Percentiles rank a stretch among this genome's conserved stretches.
These are phyloP conservation scores for Oemleria cerasiformis DNA, from an alignment of 306 rosid genomes.

Conservation along the genomic window DNA sequence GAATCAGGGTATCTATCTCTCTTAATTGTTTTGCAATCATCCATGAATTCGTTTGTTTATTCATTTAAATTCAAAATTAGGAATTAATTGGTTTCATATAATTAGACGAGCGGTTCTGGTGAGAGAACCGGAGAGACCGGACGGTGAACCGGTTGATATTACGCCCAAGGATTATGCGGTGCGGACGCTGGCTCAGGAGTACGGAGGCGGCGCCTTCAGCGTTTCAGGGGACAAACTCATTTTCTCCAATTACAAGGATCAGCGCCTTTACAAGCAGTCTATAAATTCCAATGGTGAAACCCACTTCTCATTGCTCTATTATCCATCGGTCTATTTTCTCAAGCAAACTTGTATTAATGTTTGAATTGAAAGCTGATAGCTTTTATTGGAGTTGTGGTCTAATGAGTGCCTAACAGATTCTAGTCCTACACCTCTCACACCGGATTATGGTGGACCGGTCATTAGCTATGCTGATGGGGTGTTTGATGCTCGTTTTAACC, in stretches of 20 bases:
- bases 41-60: neutral
- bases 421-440: conserved; percentile 63
- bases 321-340: no score
- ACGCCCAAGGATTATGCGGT: conserved; percentile 85
- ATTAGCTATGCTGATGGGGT: conserved; percentile 88
- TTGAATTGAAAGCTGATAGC: neutral
- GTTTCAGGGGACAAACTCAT: conserved; percentile 62
- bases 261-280: conserved; percentile 77
- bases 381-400: neutral
- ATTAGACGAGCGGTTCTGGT: conserved; percentile 81
- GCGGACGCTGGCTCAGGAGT: conserved; percentile 88
- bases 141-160: conserved; percentile 61
- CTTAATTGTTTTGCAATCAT: neutral
- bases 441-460: conserved; percentile 66
- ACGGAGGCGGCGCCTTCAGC: conserved; percentile 84
- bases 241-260: conserved; percentile 85
- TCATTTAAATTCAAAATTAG: neutral
- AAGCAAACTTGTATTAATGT: neutral
- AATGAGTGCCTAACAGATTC: conserved; percentile 44
- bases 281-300: conserved; percentile 42
- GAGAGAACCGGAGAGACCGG: conserved; percentile 57
- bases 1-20: conserved; percentile 60
- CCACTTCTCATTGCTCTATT: no score
- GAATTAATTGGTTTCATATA: conserved; percentile 1
- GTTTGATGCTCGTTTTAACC: conserved; percentile 67